Conservation (phyloP, 2,329 filamentous ascomycete genomes). For the Trichoderma hamatum region DNA sequence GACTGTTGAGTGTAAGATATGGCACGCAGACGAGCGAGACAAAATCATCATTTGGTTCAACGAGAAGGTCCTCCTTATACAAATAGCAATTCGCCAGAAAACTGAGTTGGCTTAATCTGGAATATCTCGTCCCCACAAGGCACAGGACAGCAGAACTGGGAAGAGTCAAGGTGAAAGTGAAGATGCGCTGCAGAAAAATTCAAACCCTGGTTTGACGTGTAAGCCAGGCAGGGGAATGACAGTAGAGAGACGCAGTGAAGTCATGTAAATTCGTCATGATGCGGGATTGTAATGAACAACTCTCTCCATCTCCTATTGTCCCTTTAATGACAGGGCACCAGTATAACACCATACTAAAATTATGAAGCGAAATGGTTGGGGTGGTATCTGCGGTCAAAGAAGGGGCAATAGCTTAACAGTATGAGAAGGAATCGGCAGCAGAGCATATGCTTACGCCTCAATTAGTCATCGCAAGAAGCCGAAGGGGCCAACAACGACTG, state of each 20-base stretch:
- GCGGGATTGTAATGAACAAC: neutral
- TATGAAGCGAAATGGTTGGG: neutral
- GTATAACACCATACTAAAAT: neutral
- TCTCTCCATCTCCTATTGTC: neutral
- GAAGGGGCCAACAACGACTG: neutral
- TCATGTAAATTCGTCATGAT: neutral
- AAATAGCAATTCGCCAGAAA: neutral
- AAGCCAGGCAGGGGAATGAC: neutral
- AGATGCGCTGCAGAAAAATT: neutral
- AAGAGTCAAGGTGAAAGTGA: neutral
- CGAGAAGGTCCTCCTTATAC: neutral
- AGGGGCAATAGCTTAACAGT: neutral
- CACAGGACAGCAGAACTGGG: neutral
- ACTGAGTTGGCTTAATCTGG: neutral
- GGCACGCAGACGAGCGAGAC: too few species aligned
- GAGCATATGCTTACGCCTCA: neutral
- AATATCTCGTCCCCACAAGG: neutral
- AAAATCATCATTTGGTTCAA: neutral
- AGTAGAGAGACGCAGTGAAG: neutral
- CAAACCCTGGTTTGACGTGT: neutral
- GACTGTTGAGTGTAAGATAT: neutral
- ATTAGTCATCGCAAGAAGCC: too few species aligned
- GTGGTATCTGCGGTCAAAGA: neutral
- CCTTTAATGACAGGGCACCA: neutral
- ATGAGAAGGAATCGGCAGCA: neutral